Evolutionary conservation across 176 grass and related monocot species (phyloP), one percentile per base, ranked within the genome.

Genomic region (Lolium rigidum): DNA sequence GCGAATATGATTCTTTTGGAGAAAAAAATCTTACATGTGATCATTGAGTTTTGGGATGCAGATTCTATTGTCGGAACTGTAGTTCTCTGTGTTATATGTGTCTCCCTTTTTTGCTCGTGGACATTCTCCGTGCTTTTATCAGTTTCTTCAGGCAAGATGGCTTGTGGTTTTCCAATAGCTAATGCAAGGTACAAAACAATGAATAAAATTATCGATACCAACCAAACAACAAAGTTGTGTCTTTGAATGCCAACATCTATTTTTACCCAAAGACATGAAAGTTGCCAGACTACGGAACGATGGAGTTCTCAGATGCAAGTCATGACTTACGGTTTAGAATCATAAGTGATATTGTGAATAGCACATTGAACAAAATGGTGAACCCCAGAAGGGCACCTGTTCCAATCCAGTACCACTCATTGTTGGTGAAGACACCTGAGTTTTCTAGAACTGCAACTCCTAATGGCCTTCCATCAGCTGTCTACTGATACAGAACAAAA

Each of bases 391-490:
- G 96, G 55, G 87, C 96, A 46, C 75, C 84, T 26, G 70, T 80
- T 86, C 84, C 91, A 89, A 98, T 98, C 96, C 96, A 98, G 81
- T 90, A 98, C 96, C 96, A 98, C 17, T 92, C 87, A 38, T 71
- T 84, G 39, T 86, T 74, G 18, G 90, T 83, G 82, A 92, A 86
- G 39, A 98, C 44, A 78, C 76, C 86, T 56, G 90, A 49, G 41
- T 98, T 95, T 73, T 95, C 80, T 71, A 98, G 74, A 86, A 98
- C 67, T 57, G 62, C 69, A 38, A 67, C 22, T 81, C 96, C 96
- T 86, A 98, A 85, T 71, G 83, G 83, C 77, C 71, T 88, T 75
- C 94, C 94, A 78, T 93, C 89, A 87, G 89, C n/a, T 80, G 35
- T 21, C 85, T 91, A 69, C 9, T 68, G 49, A 87, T 76, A 43